Conservation (phyloP, 2,329 filamentous ascomycete species). For the Massarina eburnea region DNA sequence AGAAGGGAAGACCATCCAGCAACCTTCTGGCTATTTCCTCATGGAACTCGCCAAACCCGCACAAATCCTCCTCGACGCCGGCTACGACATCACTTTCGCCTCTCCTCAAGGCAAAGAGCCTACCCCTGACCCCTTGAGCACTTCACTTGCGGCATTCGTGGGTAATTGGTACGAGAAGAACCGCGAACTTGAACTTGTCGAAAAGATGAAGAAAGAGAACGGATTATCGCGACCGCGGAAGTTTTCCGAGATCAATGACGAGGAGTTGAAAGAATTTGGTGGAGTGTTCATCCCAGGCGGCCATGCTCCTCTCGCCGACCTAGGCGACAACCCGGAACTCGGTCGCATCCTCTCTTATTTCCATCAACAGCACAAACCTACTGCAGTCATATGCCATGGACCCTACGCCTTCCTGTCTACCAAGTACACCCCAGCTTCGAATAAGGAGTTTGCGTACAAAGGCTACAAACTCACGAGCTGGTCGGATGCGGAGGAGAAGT, state of each 20-base stretch:
- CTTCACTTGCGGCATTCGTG: constrained; percentile 46
- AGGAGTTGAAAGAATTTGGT: constrained; percentile 42
- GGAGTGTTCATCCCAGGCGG: constrained; percentile 52
- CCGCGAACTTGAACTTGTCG: constrained; percentile 45
- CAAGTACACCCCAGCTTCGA: constrained; percentile 27
- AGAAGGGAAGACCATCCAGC: constrained; percentile 26
- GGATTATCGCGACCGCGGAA: constrained; percentile 44
- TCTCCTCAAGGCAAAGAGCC: constrained; percentile 48
- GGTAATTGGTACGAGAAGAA: constrained; percentile 51
- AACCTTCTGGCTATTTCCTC: constrained; percentile 35
- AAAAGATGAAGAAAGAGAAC: constrained; percentile 50
- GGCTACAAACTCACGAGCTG: constrained; percentile 51
- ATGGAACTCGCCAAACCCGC: constrained; percentile 38
- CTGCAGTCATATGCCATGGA: constrained; percentile 51
- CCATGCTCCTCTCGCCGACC: constrained; percentile 48
- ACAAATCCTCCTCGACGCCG: constrained; percentile 28
- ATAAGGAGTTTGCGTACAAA: constrained; percentile 46
- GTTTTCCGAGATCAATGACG: constrained; percentile 45
- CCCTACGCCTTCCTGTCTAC: constrained; percentile 50
- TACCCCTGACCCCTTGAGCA: constrained; percentile 46
- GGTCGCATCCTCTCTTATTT: constrained; percentile 48
- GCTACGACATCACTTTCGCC: constrained; percentile 50
- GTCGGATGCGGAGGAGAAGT: constrained; percentile 50
- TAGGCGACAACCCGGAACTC: constrained; percentile 46
- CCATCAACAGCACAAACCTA: constrained; percentile 45